Percentiles rank a stretch among this genome's conserved stretches.
phyloP scores from a whole-genome alignment of 1,139 yeast species.

The Martiniozyma asiatica region DNA sequence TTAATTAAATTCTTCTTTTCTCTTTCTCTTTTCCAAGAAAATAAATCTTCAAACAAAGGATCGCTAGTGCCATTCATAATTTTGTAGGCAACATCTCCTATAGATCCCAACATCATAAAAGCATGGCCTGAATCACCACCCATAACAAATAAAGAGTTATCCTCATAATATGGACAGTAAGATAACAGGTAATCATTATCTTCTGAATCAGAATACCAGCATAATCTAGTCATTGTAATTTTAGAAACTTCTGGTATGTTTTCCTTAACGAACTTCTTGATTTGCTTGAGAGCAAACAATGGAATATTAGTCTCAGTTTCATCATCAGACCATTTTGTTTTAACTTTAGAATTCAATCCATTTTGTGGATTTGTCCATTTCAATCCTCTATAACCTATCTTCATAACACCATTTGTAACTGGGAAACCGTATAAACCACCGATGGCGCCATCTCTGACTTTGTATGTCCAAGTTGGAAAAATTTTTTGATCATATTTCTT shows the following conservation, averaged over 20 bases:
- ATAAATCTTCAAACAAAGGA: conserved; percentile 12
- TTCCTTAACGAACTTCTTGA: conserved; percentile 14
- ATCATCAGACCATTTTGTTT: conserved; percentile 13
- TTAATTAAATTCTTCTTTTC: conserved; percentile 16
- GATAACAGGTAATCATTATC: conserved; percentile 23
- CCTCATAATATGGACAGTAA: conserved; percentile 18
- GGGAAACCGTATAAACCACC: conserved; percentile 21
- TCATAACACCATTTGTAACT: conserved; percentile 14
- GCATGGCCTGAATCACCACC: conserved; percentile 28
- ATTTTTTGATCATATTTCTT: conserved; percentile 10
- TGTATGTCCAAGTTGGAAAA: conserved; percentile 18
- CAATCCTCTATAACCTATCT: conserved; percentile 16
- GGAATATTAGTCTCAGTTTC: conserved; percentile 11
- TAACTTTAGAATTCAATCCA: conserved; percentile 12
- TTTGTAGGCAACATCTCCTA: conserved; percentile 15
- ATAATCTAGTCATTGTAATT: conserved; percentile 14
- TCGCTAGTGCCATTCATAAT: conserved; percentile 13
- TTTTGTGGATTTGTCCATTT: conserved; percentile 16
- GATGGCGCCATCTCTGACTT: conserved; percentile 14
- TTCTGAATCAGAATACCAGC: conserved; percentile 25
- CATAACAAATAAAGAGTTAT: conserved; percentile 20
- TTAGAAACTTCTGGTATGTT: conserved; percentile 14
- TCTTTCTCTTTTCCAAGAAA: conserved; percentile 20
- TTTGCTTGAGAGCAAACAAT: conserved; percentile 12
- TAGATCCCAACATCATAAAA: conserved; percentile 19